A percentile compares a stretch with the other conserved stretches of the same genome.
These are phyloP conservation scores for Annulohypoxylon stygium DNA, from an alignment of 495 filamentous ascomycete species.

Conservation along the genomic window DNA sequence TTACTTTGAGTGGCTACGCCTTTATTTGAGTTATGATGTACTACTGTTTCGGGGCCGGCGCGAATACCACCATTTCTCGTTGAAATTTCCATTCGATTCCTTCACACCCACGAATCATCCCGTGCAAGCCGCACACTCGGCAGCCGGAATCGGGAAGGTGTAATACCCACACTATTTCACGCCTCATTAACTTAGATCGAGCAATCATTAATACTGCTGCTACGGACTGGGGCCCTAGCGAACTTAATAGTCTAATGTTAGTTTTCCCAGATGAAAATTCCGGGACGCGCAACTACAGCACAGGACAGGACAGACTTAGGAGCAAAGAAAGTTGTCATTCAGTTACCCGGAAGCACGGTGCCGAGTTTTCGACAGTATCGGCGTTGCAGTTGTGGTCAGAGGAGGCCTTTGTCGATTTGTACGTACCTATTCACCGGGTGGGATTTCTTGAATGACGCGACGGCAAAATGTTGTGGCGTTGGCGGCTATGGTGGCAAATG, in stretches of 20 bases:
- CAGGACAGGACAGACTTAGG: neutral
- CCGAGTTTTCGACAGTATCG: neutral
- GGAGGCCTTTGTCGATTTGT: conserved; percentile 22
- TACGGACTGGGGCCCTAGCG: conserved; percentile 30
- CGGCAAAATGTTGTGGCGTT: conserved; percentile 30
- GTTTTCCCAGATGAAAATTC: conserved; percentile 11
- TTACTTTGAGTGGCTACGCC: conserved; percentile 4
- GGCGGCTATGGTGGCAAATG: conserved; percentile 7
- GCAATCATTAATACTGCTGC: conserved; percentile 28
- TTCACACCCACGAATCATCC: neutral
- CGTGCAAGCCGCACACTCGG: conserved; percentile 3
- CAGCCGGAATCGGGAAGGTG: neutral
- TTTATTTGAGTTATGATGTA: conserved; percentile 33
- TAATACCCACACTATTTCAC: conserved; percentile 6
- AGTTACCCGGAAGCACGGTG: conserved; percentile 9
- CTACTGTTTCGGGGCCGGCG: conserved; percentile 21
- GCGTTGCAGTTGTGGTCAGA: conserved; percentile 15
- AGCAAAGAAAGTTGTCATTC: neutral
- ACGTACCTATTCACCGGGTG: conserved; percentile 5
- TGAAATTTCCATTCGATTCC: conserved; percentile 7
- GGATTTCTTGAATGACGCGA: conserved; percentile 22
- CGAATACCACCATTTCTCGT: conserved; percentile 24
- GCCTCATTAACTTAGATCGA: conserved; percentile 15
- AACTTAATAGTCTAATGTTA: conserved; percentile 47
- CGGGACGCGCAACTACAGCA: conserved; percentile 14